These are phyloP conservation scores for Collybia sp. DNA, from an alignment of 768 basidiomycete genomes.

Conservation along the genomic window DNA sequence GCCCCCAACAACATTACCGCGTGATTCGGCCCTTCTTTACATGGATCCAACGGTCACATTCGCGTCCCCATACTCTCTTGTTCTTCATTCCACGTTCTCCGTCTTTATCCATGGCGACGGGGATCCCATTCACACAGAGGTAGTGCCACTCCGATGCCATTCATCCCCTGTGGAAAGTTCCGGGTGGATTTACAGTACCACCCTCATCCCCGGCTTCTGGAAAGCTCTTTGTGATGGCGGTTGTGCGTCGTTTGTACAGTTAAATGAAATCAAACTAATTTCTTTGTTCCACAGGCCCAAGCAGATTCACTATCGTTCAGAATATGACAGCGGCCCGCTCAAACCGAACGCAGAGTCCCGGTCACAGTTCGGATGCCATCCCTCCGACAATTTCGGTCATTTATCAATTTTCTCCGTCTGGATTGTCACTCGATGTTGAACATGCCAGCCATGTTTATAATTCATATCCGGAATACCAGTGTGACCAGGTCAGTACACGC, in stretches of 20 bases:
- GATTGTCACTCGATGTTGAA: too few relatives aligned
- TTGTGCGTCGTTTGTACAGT: slow-evolving; percentile 24
- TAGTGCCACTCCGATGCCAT: slow-evolving; percentile 19
- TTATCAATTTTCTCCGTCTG: too few relatives aligned
- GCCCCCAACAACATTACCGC: neutral
- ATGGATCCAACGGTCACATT: slow-evolving; percentile 45
- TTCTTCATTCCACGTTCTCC: slow-evolving; percentile 37
- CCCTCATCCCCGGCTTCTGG: slow-evolving; percentile 52
- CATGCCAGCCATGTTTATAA: too few relatives aligned
- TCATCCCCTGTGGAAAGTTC: slow-evolving; percentile 17
- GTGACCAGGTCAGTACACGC: too few relatives aligned
- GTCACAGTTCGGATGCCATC: too few relatives aligned
- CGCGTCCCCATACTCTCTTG: slow-evolving; percentile 38
- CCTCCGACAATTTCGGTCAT: too few relatives aligned
- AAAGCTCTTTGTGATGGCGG: slow-evolving; percentile 34
- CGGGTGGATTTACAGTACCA: slow-evolving; percentile 35
- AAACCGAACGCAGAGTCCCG: too few relatives aligned
- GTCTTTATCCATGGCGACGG: slow-evolving; percentile 35
- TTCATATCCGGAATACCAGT: too few relatives aligned
- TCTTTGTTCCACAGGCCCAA: slow-evolving; percentile 37
- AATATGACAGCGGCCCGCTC: slow-evolving; percentile 23
- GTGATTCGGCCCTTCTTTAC: slow-evolving; percentile 18
- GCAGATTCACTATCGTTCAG: slow-evolving; percentile 46
- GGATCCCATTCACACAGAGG: slow-evolving; percentile 41
- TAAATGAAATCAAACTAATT: neutral